Evolutionary conservation across 2,329 filamentous ascomycete genomes (phyloP).

Genomic region (Penicillium sp.): DNA sequence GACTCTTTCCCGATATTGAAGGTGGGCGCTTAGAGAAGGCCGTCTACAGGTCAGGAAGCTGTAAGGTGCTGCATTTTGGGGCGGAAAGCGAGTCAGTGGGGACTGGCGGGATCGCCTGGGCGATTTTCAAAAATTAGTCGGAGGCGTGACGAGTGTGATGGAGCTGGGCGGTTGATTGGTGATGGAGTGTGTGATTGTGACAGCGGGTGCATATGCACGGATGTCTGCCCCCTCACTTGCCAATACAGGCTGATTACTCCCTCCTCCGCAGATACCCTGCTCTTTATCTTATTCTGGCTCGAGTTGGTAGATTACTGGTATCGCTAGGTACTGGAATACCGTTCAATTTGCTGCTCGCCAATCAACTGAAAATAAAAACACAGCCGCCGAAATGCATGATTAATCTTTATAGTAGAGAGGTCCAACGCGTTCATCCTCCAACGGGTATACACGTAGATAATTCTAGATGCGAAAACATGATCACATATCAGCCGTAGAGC

Average conservation of each 20-base stretch:
- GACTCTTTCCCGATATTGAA: neutral
- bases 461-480: neutral
- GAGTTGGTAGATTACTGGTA: too few relatives aligned
- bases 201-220: conserved; percentile 28
- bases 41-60: conserved; percentile 15
- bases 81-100: conserved; percentile 10
- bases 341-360: neutral
- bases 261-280: too few relatives aligned
- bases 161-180: conserved; percentile 24
- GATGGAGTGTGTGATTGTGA: conserved; percentile 36
- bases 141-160: conserved; percentile 24
- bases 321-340: neutral
- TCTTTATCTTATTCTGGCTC: too few relatives aligned
- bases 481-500: conserved; percentile 35
- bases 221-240: conserved; percentile 9
- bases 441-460: neutral
- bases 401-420: neutral
- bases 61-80: neutral
- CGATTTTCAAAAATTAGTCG: neutral
- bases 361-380: neutral
- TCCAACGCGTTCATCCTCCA: neutral
- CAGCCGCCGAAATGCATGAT: conserved; percentile 6
- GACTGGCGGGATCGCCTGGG: conserved; percentile 6
- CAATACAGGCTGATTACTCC: too few relatives aligned
- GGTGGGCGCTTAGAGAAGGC: conserved; percentile 25